Evolutionary conservation across 2,329 filamentous ascomycete genomes (phyloP), one percentile per base, ranked within the genome.

Genomic region (Penicillium occitanis): DNA sequence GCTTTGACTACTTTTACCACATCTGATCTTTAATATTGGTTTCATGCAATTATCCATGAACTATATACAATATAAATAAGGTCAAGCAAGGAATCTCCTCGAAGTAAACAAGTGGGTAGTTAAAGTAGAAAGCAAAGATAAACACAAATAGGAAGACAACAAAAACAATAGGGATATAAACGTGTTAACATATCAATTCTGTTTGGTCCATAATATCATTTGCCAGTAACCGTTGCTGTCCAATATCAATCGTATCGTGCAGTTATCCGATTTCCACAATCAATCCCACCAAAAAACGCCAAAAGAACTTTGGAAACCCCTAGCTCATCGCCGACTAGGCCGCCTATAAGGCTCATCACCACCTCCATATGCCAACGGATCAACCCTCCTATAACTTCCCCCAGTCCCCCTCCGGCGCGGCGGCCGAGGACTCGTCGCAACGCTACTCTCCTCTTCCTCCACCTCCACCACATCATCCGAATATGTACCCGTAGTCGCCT

Each of bases 401-500:
- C 59, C 44, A 61, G 37, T 51, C 64, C 62, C 46, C 22, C 61
- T 67, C 48, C 66, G 61, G 57, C 68, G 48, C 40, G 60, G 69
- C 28, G 66, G 64, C n/a, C 57, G 69, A 19, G 66, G 62, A 60
- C 66, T 67, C 63, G 79, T 64, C 79, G 71, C 33, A 72, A 74
- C 66, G 77, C 76, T 61, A 76, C 73, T 66, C 44, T 67, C 64
- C 78, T 74, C 66, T 76, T 72, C 63, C 77, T 79, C 59, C 77
- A 77, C 67, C 76, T 74, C 68, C 77, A 68, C 68, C 72, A 73
- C 58, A 75, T 78, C 63, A 44, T 67, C 66, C n/a, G 63, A 65
- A 14, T 67, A 67, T 10, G 66, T 67, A 35, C 73, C 72, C 5
- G 81, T 82, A 64, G 83, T 79, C 74, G 87, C 85, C 74, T 88